phyloP scores from a whole-genome alignment of 2,329 filamentous ascomycete species.

The Nannizziopsis barbatae region DNA sequence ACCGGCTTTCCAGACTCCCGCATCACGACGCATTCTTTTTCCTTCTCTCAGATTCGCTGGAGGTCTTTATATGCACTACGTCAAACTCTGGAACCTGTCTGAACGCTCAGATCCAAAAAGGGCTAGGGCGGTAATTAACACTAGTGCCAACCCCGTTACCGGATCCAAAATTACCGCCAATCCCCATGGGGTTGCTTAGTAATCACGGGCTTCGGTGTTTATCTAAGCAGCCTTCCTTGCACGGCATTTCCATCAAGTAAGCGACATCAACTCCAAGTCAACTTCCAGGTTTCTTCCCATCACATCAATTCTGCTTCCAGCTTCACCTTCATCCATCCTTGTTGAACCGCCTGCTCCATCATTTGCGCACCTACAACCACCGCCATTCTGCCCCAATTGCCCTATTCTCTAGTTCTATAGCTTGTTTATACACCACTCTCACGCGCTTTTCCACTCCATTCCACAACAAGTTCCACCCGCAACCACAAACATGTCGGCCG shows the following conservation, averaged over 20 bases:
- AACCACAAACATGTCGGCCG: conserved; percentile 6
- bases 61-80: too few relatives aligned
- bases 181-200: neutral
- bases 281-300: neutral
- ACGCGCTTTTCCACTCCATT: neutral
- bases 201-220: conserved; percentile 8
- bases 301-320: conserved; percentile 2
- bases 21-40: too few relatives aligned
- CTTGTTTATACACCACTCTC: neutral
- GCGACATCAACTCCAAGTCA: conserved; percentile 5
- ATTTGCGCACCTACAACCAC: neutral
- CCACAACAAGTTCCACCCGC: neutral
- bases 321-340: neutral
- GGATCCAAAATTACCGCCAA: too few relatives aligned
- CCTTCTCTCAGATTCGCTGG: too few relatives aligned
- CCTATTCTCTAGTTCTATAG: neutral
- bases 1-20: too few relatives aligned
- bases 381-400: neutral
- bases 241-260: conserved; percentile 8
- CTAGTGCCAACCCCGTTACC: too few relatives aligned
- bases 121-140: too few relatives aligned
- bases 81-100: too few relatives aligned
- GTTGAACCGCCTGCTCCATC: conserved; percentile 2
- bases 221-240: conserved; percentile 2
- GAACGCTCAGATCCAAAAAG: too few relatives aligned